These are phyloP conservation scores for Taphrina confusa DNA, from an alignment of 1,139 yeast species.

Conservation along the genomic window DNA sequence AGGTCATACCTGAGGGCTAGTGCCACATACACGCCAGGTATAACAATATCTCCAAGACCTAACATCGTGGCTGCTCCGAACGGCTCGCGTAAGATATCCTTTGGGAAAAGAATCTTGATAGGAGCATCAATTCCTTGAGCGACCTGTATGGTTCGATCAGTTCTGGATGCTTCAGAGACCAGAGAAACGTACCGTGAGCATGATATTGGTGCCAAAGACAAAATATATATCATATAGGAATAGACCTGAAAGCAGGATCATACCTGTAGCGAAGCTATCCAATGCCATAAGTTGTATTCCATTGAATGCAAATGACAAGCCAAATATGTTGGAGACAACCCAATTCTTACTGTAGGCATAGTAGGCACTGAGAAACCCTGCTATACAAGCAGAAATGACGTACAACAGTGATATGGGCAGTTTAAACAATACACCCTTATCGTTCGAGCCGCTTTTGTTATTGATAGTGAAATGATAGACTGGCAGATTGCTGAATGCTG, in stretches of 20 bases:
- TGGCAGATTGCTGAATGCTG: slow-evolving; percentile 44
- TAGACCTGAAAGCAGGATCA: slow-evolving; percentile 53
- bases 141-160: not conserved
- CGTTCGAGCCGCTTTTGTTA: slow-evolving; percentile 38
- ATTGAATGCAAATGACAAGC: slow-evolving; percentile 48
- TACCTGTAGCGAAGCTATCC: slow-evolving; percentile 53
- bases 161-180: not conserved
- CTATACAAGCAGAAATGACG: not conserved
- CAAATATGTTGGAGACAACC: slow-evolving; percentile 49
- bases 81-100: slow-evolving; percentile 38
- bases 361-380: slow-evolving; percentile 42
- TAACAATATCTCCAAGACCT: slow-evolving; percentile 64
- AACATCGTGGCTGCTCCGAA: slow-evolving; percentile 47
- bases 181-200: slow-evolving; percentile 59
- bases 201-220: slow-evolving; percentile 63
- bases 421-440: not conserved
- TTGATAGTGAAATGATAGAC: slow-evolving; percentile 41
- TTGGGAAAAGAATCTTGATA: slow-evolving; percentile 57
- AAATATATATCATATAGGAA: slow-evolving; percentile 66
- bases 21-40: slow-evolving; percentile 58
- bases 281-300: slow-evolving; percentile 48
- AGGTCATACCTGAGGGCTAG: slow-evolving; percentile 57
- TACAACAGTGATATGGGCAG: not conserved
- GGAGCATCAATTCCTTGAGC: slow-evolving; percentile 62
- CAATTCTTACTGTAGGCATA: slow-evolving; percentile 46